Conservation (phyloP, 139 green algal genomes). For the Chlamydomonas urium region DNA sequence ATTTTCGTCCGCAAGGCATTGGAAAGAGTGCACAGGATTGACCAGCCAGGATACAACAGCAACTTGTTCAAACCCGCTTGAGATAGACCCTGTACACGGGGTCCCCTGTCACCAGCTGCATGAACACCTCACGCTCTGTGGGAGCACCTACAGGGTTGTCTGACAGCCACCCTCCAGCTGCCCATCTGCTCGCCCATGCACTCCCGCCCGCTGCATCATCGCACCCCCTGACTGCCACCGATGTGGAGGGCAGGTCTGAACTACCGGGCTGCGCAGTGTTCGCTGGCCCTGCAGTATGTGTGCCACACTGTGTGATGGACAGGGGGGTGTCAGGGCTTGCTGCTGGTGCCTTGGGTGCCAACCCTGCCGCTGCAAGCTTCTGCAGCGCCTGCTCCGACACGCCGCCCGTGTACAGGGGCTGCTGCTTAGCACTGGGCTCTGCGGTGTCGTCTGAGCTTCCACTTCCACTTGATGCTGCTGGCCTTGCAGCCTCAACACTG, state of each 20-base stretch:
- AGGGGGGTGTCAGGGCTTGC: neutral
- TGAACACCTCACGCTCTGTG: constrained; percentile 34
- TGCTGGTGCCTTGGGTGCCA: neutral
- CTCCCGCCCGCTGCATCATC: neutral
- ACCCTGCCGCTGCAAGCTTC: too few relatives aligned
- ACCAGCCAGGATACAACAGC: too few relatives aligned
- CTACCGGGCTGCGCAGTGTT: too few relatives aligned
- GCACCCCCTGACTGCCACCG: too few relatives aligned
- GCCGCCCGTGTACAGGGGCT: too few relatives aligned
- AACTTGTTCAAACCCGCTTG: constrained; percentile 3
- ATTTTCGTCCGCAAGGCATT: too few relatives aligned
- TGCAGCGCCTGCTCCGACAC: too few relatives aligned
- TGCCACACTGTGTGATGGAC: neutral
- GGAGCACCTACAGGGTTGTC: constrained; percentile 17
- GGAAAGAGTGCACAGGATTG: too few relatives aligned
- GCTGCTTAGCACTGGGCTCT: neutral
- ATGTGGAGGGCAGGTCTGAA: too few relatives aligned
- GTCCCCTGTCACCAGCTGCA: constrained; percentile 4
- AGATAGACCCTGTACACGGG: constrained; percentile 17
- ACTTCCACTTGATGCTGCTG: neutral
- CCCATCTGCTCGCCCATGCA: neutral
- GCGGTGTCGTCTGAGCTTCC: neutral
- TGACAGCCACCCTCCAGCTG: constrained; percentile 13
- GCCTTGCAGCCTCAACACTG: neutral
- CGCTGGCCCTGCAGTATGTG: too few relatives aligned